Evolutionary conservation across 2,329 filamentous ascomycete genomes (phyloP), one percentile per base, ranked within the genome.

Genomic region (Ceratocystiopsis minuta): DNA sequence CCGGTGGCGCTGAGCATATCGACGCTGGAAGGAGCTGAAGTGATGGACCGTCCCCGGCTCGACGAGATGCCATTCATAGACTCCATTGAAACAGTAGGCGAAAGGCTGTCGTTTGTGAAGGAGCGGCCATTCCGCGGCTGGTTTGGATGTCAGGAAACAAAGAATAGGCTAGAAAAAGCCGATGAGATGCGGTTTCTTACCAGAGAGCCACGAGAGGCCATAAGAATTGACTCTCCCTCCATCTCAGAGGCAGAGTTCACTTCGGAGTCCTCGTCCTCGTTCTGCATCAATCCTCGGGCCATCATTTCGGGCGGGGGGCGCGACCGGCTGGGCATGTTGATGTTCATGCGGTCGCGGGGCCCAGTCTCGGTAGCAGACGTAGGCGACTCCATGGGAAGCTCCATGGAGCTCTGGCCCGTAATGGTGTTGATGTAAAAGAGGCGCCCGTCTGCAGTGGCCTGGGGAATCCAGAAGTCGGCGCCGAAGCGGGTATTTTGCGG

Each of bases 391-490:
- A 98, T 68, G 2, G 90, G 90, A 46, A 98, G 65, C 57, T 98
- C 90, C 75, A 87, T 90, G 48, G 83, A 92, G 55, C 83, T 92
- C 54, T 92, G 85, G 43, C 88, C 87, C 0, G 90, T 98, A 64
- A 95, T 77, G 48, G 88, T 96, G 60, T 98, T 98, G 69, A 93
- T 96, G 63, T 96, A 98, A 61, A 92, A 98, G 18, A 98, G 63
- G 43, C 87, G 74, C 42, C 90, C 90, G 57, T 96, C 87, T 1
- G 84, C 75, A 0, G 90, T 98, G 14, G 87, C 90, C 63, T 98
- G 90, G 16, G 90, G 90, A 51, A 98, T 94, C 90, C 90, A 98
- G 57, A 93, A 98, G 50, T 92, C 88, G 37, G 88, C 86, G 57
- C 88, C 78, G 51, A 90, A 87, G 54, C 83, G 81, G 53, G 79